Evolutionary conservation across 2,329 filamentous ascomycete genomes (phyloP), one percentile per base, ranked within the genome.

Genomic region (Aspergillus glaucus): DNA sequence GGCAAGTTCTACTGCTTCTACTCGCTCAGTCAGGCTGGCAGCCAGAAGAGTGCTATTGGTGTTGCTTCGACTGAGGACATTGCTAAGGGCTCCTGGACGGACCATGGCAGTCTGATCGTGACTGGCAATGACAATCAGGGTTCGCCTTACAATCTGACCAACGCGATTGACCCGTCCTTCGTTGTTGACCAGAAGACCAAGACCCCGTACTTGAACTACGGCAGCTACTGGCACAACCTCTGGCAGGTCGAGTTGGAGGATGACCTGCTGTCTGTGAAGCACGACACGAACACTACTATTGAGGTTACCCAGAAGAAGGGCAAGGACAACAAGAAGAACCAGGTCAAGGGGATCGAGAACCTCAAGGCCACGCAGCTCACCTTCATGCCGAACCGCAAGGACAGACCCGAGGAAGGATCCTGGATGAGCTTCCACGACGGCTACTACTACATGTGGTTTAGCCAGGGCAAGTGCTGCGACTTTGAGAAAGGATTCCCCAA

Each of bases 401-500:
- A 28, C 7, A 55, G 50, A 32, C 61, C 63, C 1, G 51, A 62
- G 37, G 65, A 68, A 45, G 65, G 63, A 0, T 53, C 59, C 1
- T 67, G 57, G 51, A 60, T 68, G 53, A 65, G 54, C 39, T 66
- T 55, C 37, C 59, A 53, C 7, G 50, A 55, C 3, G 58, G 56
- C 2, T 68, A 58, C 40, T 68, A 68, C 48, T 68, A 68, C 49
- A 30, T 57, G 34, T 68, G 64, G 63, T 65, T 64, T 40, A 67
- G 65, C 42, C 57, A 57, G 44, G 65, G 65, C 14, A 52, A 58
- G 14, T 67, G 65, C 45, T 67, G 65, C 43, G 43, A 51, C 3
- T 60, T 67, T 34, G 15, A 55, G 6, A 19, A 44, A 1, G 45
- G 50, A 3, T 56, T 64, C 14, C 62, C 62, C 1, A 21, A 19